phyloP scores from a whole-genome alignment of 345 rosid genomes.

The Populus alba region DNA sequence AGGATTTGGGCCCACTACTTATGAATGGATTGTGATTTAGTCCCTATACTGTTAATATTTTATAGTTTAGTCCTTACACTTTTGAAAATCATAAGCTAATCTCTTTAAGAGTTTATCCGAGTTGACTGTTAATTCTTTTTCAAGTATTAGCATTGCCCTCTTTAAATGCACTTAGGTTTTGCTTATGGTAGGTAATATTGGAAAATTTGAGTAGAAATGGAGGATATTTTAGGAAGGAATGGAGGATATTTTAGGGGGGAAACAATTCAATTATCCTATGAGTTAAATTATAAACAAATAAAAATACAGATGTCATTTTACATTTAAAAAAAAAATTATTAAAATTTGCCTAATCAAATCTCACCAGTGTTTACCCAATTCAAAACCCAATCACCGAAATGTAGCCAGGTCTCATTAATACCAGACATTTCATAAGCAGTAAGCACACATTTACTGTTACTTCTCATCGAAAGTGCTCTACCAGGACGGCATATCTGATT shows the following conservation, averaged over 20 bases:
- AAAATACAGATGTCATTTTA: no score
- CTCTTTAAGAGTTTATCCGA: no score
- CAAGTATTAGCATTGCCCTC: not conserved
- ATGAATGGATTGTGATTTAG: not conserved
- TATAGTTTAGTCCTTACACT: not conserved
- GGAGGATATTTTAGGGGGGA: not conserved
- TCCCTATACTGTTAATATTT: not conserved
- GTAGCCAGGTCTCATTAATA: not conserved
- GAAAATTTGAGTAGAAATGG: not conserved
- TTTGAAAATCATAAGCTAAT: not conserved
- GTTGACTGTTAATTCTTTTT: not conserved
- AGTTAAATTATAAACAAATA: no score
- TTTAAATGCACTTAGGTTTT: not conserved
- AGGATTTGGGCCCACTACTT: not conserved
- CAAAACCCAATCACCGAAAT: no score
- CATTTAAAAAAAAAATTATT: no score
- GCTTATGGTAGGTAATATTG: not conserved
- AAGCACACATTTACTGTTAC: not conserved
- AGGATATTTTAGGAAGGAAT: not conserved
- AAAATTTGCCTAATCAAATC: no score
- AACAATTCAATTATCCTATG: no score
- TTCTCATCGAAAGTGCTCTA: not conserved
- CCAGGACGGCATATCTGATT: not conserved
- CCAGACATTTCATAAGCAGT: not conserved
- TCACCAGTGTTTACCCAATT: no score